Evolutionary conservation across 257 asterid species (phyloP).

Genomic region (Nicotiana paniculata): DNA sequence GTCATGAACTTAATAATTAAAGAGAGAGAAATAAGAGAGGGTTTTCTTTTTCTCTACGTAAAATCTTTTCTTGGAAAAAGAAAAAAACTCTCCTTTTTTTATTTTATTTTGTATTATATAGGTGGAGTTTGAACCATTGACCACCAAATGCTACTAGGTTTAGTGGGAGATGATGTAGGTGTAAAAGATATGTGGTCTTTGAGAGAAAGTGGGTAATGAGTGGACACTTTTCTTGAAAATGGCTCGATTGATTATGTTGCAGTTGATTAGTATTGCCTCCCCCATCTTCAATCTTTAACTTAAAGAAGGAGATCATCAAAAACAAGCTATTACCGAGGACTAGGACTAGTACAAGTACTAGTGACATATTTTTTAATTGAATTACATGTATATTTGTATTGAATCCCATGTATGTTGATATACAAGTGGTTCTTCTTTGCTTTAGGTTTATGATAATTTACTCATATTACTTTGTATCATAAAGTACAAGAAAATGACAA

Average conservation of each 20-base stretch:
- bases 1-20: neutral
- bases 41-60: neutral
- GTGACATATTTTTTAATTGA: neutral
- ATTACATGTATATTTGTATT: neutral
- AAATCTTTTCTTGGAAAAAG: slow-evolving; percentile 1
- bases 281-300: neutral
- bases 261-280: slow-evolving; percentile 1
- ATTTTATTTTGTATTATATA: slow-evolving; percentile 17
- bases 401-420: neutral
- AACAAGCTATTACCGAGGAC: neutral
- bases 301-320: neutral
- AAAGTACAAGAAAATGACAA: slow-evolving; percentile 4
- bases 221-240: slow-evolving; percentile 48
- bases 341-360: neutral
- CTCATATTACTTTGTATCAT: neutral
- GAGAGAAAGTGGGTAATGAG: slow-evolving; percentile 47
- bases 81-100: neutral
- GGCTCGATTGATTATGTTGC: slow-evolving; percentile 20
- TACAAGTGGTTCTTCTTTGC: slow-evolving; percentile 2
- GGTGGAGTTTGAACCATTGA: slow-evolving; percentile 41
- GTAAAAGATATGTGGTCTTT: slow-evolving; percentile 18
- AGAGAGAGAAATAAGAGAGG: neutral
- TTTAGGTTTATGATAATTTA: neutral
- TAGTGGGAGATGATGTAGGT: slow-evolving; percentile 58
- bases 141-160: slow-evolving; percentile 33